A percentile compares a stretch with the other conserved stretches of the same genome.
These are phyloP conservation scores for Serendipita sp. DNA, from an alignment of 768 basidiomycete genomes.

Conservation along the genomic window DNA sequence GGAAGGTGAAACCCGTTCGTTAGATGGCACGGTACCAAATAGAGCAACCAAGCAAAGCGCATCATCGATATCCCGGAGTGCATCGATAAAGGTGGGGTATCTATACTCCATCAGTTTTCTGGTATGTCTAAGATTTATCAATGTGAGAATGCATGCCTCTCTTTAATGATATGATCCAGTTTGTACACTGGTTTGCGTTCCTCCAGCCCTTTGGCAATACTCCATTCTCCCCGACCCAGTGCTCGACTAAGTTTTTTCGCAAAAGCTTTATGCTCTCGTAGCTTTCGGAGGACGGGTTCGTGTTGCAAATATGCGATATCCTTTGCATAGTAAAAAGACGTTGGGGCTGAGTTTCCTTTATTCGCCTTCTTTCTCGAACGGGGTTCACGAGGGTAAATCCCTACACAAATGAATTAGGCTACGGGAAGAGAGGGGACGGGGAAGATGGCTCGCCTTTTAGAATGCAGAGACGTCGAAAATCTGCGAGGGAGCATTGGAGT, in stretches of 20 bases:
- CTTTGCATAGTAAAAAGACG: conserved; percentile 96
- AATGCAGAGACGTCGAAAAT: conserved; percentile 93
- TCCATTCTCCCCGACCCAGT: conserved; percentile 89
- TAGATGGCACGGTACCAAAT: conserved; percentile 84
- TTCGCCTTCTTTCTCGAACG: conserved; percentile 82
- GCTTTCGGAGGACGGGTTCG: conserved; percentile 83
- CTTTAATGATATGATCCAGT: conserved; percentile 94
- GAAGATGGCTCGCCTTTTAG: conserved; percentile 57
- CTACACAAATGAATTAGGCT: conserved; percentile 24
- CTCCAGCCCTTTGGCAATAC: conserved; percentile 81
- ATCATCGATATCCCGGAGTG: conserved; percentile 91
- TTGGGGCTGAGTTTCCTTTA: conserved; percentile 92
- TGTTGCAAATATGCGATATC: conserved; percentile 95
- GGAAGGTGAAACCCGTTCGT: conserved; percentile 59
- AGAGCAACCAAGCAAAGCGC: conserved; percentile 89
- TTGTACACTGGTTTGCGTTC: conserved; percentile 83
- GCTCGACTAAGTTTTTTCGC: conserved; percentile 92
- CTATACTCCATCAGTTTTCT: conserved; percentile 24
- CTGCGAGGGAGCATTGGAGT: conserved; percentile 88
- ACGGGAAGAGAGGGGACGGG: conserved; percentile 1
- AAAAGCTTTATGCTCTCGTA: conserved; percentile 95
- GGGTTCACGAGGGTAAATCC: conserved; percentile 96
- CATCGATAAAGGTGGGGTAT: conserved; percentile 94
- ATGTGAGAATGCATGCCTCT: conserved; percentile 38
- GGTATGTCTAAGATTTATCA: conserved; percentile 8